A percentile compares a stretch with the other conserved stretches of the same genome.
Conservation (phyloP, 2,329 filamentous ascomycete genomes). For the Karstenula rhodostoma region DNA sequence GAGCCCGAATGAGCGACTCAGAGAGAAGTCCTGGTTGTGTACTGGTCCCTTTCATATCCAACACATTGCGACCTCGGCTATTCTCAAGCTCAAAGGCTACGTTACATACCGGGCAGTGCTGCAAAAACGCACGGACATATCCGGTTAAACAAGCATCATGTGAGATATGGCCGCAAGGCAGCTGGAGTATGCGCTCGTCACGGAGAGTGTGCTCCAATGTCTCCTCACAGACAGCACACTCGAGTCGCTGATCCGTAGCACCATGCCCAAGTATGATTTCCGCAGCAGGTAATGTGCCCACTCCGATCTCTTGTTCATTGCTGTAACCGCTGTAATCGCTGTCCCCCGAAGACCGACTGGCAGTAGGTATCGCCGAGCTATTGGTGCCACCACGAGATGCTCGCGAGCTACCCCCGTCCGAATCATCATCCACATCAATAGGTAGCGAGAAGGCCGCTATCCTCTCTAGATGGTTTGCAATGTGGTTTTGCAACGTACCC, state of each 20-base stretch:
- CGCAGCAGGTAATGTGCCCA: background rate
- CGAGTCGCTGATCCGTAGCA: background rate
- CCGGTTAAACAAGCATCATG: too few species aligned
- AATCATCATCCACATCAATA: constrained; percentile 36
- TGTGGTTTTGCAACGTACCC: constrained; percentile 42
- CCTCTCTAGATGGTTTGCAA: constrained; percentile 48
- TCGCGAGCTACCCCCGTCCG: constrained; percentile 40
- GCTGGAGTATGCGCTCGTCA: too few species aligned
- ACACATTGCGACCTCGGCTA: too few species aligned
- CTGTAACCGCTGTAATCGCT: constrained; percentile 29
- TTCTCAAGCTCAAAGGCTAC: too few species aligned
- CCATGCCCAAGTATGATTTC: too few species aligned
- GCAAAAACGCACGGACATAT: too few species aligned
- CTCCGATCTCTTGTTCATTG: constrained; percentile 14
- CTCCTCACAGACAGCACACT: too few species aligned
- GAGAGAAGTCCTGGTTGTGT: constrained; percentile 23
- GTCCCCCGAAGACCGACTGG: constrained; percentile 24
- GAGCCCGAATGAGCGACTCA: constrained; percentile 30
- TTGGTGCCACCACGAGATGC: constrained; percentile 38
- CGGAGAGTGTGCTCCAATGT: too few species aligned
- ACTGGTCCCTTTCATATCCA: background rate
- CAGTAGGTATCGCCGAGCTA: constrained; percentile 14
- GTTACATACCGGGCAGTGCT: too few species aligned
- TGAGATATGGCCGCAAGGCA: too few species aligned
- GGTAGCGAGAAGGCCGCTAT: constrained; percentile 47